Evolutionary conservation across 805 yeast species (phyloP).

Genomic region (Wickerhamiella occidentalis): DNA sequence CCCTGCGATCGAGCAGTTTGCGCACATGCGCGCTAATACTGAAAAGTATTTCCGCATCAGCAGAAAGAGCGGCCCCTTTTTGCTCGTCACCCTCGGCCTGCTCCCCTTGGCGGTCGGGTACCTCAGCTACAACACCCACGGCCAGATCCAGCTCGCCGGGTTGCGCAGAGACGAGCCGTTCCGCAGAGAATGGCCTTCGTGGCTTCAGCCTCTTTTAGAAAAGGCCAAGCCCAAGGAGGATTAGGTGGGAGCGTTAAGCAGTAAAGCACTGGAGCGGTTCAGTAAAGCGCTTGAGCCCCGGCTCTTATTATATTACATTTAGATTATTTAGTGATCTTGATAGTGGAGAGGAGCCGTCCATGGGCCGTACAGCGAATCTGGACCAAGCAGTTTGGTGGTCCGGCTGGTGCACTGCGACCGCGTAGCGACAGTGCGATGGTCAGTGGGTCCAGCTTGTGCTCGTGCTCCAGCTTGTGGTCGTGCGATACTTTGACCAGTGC

Average conservation of each 20-base stretch:
- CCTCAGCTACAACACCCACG: constrained; percentile 26
- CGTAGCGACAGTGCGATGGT: no score
- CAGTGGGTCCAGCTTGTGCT: no score
- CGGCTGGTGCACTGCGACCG: no score
- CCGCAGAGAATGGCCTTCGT: constrained; percentile 17
- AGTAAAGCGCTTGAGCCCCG: no score
- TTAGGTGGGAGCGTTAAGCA: not conserved
- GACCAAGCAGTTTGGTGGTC: no score
- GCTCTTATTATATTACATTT: no score
- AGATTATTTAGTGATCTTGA: no score
- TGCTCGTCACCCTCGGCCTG: constrained; percentile 24
- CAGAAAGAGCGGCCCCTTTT: constrained; percentile 24
- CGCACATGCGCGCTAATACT: constrained; percentile 25
- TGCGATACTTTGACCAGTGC: no score
- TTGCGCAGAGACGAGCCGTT: constrained; percentile 21
- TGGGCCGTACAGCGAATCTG: no score
- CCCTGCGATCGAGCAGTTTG: constrained; percentile 28
- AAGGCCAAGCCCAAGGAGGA: not conserved
- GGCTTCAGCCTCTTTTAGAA: not conserved
- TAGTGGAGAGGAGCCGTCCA: no score
- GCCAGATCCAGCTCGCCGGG: constrained; percentile 23
- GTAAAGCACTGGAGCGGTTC: no score
- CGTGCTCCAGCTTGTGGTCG: no score
- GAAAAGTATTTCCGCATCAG: constrained; percentile 25
- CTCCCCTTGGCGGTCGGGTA: constrained; percentile 29